phyloP scores from a whole-genome alignment of 192 early-diverging fungal species.

The Coemansia sp. region DNA sequence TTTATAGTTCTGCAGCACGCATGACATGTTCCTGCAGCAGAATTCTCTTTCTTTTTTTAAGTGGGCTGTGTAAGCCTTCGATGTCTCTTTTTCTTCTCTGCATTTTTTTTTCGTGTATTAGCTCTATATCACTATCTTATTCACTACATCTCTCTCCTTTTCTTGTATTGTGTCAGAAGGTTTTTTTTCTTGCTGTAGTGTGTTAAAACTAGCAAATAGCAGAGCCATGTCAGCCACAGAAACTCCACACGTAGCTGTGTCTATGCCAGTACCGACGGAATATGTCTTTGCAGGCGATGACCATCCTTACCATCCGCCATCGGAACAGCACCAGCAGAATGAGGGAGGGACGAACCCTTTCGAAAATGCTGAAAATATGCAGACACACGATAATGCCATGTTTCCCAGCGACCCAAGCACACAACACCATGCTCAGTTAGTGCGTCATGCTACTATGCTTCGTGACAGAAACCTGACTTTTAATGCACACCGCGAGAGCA shows the following conservation, averaged over 20 bases:
- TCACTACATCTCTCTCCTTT: neutral
- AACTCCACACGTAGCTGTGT: neutral
- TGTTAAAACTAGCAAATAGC: neutral
- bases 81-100: neutral
- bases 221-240: constrained; percentile 9
- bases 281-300: constrained; percentile 7
- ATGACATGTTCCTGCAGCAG: neutral
- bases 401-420: constrained; percentile 2
- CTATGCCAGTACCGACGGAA: constrained; percentile 11
- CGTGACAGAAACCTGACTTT: constrained; percentile 42
- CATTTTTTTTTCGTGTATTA: neutral
- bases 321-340: constrained; percentile 1
- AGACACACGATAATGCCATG: neutral
- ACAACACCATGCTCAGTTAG: constrained; percentile 23
- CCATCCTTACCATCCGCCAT: neutral
- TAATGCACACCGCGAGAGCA: constrained; percentile 13
- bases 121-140: neutral
- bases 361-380: neutral
- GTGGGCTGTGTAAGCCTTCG: neutral
- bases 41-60: neutral
- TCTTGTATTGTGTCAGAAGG: neutral
- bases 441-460: constrained; percentile 41
- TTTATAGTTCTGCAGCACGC: neutral
- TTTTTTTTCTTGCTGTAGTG: neutral
- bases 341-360: constrained; percentile 1